phyloP scores from a whole-genome alignment of 192 early-diverging fungal genomes.

The Backusella liffmaniae region DNA sequence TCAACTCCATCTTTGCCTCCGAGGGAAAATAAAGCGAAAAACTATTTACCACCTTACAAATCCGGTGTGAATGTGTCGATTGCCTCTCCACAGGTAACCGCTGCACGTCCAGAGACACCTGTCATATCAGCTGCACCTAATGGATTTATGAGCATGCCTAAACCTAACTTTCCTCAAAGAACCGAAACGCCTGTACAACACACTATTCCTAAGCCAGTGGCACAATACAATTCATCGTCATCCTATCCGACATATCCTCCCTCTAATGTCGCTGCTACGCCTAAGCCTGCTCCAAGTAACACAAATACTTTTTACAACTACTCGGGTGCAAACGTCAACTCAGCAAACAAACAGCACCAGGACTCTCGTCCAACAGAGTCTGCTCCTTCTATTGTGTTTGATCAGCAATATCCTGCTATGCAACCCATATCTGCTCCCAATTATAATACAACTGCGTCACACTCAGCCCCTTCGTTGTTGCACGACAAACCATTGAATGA shows the following conservation, averaged over 20 bases:
- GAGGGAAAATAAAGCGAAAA: neutral
- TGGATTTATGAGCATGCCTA: neutral
- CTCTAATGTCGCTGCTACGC: neutral
- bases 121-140: conserved; percentile 1
- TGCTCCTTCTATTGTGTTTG: neutral
- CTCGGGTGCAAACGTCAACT: neutral
- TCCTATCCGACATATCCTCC: neutral
- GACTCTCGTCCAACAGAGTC: neutral
- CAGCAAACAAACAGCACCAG: neutral
- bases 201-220: no score
- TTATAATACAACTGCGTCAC: neutral
- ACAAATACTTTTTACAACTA: neutral
- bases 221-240: neutral
- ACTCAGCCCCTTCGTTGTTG: neutral
- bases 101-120: conserved; percentile 6
- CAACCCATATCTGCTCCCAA: neutral
- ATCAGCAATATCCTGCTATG: neutral
- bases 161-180: neutral
- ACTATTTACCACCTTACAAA: neutral
- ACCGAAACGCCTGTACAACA: neutral
- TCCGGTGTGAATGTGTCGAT: neutral
- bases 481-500: neutral
- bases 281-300: neutral
- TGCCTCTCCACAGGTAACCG: neutral
- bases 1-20: neutral